Conservation (phyloP, 116 monocot genomes). For the Zostera marina region DNA sequence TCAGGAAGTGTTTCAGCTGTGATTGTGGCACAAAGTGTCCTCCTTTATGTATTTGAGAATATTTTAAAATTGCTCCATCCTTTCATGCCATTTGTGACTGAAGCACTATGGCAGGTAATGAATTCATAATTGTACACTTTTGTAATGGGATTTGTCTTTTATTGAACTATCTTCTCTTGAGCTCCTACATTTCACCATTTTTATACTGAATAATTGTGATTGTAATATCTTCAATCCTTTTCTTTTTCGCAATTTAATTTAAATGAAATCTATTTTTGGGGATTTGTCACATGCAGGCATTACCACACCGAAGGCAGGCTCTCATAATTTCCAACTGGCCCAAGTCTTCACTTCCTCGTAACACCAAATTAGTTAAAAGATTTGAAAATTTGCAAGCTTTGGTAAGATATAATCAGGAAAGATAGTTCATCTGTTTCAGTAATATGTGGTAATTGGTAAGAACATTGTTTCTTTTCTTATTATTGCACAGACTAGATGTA, state of each 20-base stretch:
- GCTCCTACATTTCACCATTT: background rate
- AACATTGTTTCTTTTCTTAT: background rate
- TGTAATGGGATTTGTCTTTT: background rate
- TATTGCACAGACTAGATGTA: slow-evolving; percentile 45
- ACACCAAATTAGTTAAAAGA: slow-evolving; percentile 54
- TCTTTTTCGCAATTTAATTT: background rate
- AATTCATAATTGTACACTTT: too few relatives aligned
- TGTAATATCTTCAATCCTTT: background rate
- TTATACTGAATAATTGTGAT: background rate
- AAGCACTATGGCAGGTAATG: slow-evolving; percentile 97
- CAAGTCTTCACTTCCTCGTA: slow-evolving; percentile 47
- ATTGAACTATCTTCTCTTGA: background rate
- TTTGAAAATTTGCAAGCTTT: slow-evolving; percentile 91
- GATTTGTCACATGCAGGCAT: slow-evolving; percentile 35
- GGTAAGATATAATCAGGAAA: slow-evolving; percentile 21
- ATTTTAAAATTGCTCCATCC: slow-evolving; percentile 90
- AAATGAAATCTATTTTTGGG: background rate
- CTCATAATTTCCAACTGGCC: slow-evolving; percentile 86
- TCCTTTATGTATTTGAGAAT: slow-evolving; percentile 88
- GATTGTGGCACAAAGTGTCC: slow-evolving; percentile 42
- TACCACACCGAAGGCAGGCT: slow-evolving; percentile 56
- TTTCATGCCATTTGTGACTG: slow-evolving; percentile 98
- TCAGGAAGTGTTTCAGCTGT: slow-evolving; percentile 30
- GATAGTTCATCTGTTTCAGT: background rate
- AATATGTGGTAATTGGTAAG: background rate